Base-by-base conservation (phyloP, 768 basidiomycete species). In the Sporobolomyces pararoseus region DNA sequence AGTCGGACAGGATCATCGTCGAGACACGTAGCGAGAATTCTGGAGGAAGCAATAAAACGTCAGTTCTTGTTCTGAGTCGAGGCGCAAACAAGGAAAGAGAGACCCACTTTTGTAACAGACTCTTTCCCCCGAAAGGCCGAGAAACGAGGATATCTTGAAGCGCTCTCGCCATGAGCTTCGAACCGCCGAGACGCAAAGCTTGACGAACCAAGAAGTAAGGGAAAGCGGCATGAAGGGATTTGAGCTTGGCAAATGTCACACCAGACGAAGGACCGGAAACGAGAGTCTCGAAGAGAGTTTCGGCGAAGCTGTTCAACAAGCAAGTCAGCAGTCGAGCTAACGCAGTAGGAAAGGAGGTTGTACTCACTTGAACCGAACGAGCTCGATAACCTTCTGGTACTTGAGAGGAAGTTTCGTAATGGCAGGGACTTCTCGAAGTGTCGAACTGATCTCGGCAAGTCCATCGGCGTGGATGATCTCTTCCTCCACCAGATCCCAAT, bases 391-490 rank as follows among this genome's bases (percentile, higher is more conserved):
- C 60, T 59, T 66, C 44, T 57, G 59, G 44, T 66, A 73, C 51
- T 64, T 63, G 39, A 34, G 16, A 17, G 72, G 72, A 10, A 73
- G 67, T 37, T 63, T 49, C 62, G 52, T 42, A 29, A 72, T 39
- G 6, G 58, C 16, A 23, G 57, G 16, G 2, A 53, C 37, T 0
- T 35, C 49, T 37, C 32, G 52, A 5, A 72, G 31, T 23, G 71
- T 63, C 29, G 50, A 58, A 19, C 63, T 65, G 42, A 73, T 52
- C 23, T 69, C 64, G 57, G 49, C 39, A 23, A 73, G 59, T 2
- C 72, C 72, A 17, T 73, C 67, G n/a, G 52, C 60, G 44, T 65
- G 54, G 19, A 69, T 66, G 60, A 68, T 31, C 39, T 73, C 72
- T 13, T 58, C 29, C 49, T 69, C 60, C 52, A 73, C 63, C 1